Percentiles rank a stretch among this genome's conserved stretches.
These are phyloP conservation scores for Hypoxylon fuscum DNA, from an alignment of 495 filamentous ascomycete species.

Conservation along the genomic window DNA sequence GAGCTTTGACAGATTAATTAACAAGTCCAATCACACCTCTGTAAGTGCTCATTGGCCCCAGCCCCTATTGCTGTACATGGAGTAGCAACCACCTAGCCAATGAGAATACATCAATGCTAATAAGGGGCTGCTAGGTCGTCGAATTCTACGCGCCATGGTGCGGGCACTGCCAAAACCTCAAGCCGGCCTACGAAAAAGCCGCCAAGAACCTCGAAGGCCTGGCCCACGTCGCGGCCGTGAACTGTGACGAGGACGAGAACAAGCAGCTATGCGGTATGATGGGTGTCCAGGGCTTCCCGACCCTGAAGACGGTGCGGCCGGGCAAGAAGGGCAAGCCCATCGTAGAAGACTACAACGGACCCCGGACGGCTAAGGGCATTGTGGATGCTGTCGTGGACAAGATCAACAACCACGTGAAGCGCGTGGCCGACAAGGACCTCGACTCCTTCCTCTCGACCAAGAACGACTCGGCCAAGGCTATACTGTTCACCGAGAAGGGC, in stretches of 20 bases:
- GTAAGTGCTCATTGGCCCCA: conserved; percentile 61
- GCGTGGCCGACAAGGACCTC: conserved; percentile 79
- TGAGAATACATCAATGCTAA: neutral
- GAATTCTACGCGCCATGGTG: conserved; percentile 98
- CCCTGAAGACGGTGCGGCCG: conserved; percentile 92
- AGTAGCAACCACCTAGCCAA: neutral
- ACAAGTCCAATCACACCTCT: conserved; percentile 88
- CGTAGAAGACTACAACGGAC: conserved; percentile 93
- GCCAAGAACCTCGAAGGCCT: conserved; percentile 88
- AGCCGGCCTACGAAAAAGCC: conserved; percentile 94
- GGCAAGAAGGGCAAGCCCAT: conserved; percentile 78
- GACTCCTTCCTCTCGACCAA: conserved; percentile 77
- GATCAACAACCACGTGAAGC: conserved; percentile 92
- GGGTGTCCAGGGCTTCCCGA: conserved; percentile 96
- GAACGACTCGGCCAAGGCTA: conserved; percentile 81
- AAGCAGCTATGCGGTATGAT: conserved; percentile 87
- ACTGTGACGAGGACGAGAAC: conserved; percentile 96
- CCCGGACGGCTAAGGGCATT: conserved; percentile 82
- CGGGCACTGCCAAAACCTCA: conserved; percentile 94
- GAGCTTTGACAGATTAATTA: conserved; percentile 84
- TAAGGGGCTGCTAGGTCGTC: conserved; percentile 52
- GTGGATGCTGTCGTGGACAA: conserved; percentile 83
- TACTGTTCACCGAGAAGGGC: conserved; percentile 95
- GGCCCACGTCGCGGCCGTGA: conserved; percentile 91
- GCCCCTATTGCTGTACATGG: neutral